Evolutionary conservation across 495 filamentous ascomycete genomes (phyloP), one percentile per base, ranked within the genome.

Genomic region (Xylona heveae): DNA sequence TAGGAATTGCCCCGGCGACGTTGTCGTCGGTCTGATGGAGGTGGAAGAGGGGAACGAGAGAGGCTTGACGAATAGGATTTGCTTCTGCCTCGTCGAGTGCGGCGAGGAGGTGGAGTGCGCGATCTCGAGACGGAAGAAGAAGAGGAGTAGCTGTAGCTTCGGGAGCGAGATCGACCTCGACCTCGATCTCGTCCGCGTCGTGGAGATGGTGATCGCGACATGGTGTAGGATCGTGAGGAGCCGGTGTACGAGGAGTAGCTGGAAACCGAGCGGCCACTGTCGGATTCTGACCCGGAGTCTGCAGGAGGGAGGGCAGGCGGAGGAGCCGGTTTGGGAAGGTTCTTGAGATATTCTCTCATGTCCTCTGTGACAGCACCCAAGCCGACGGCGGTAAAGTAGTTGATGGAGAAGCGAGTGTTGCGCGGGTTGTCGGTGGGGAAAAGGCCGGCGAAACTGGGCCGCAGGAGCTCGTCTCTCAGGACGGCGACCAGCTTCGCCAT

Each of bases 321-420:
- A n/a, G 72, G 51, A 3, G 71, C 57, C 24, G 82, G 76, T 42
- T 79, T 77, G 15, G 85, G 78, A 44, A 77, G 66, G 45, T 82
- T 92, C 47, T 82, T 78, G 34, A 95, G 57, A 46, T 69, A 71
- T 41, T 82, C 79, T 42, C 88, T 71, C 85, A 95, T 93, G 41
- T 82, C 78, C 41, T 95, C 90, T 8, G 88, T 99, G 40, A 99
- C 55, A 19, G 63, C 68, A 51, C 88, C 88, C 74, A 99, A 83
- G 37, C 82, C 81, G 48, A 99, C 85, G 42, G 78, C 81, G 5
- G 88, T 99, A 52, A 95, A 95, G 57, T 91, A 99, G 51, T 99
- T 99, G 68, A 95, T 90, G 13, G 85, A 79, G 60, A 99, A 99
- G 26, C 88, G 72, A 9, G 80, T 85, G 51, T 92, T 81, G 35